These are phyloP conservation scores for Austroboletus festivus DNA, from an alignment of 768 basidiomycete genomes.

Conservation along the genomic window DNA sequence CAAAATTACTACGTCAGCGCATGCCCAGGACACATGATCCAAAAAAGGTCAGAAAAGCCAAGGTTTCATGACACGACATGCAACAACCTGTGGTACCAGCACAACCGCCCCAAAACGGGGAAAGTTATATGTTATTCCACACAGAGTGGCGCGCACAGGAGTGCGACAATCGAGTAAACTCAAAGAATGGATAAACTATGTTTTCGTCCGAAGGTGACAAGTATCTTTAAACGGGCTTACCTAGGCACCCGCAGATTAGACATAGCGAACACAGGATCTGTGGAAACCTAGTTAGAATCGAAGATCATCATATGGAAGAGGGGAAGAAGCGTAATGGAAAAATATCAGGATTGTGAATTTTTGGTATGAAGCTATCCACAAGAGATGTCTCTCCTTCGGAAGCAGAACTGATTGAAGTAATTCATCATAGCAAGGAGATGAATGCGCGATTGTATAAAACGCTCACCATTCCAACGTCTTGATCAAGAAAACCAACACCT, in stretches of 20 bases:
- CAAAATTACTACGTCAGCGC: conserved; percentile 7
- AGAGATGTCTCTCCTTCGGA: conserved; percentile 76
- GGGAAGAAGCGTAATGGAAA: background rate
- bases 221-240: background rate
- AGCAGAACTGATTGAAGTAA: conserved; percentile 70
- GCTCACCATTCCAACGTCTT: conserved; percentile 12
- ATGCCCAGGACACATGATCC: background rate
- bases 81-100: conserved; percentile 34
- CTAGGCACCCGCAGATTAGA: too few species aligned
- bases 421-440: conserved; percentile 43
- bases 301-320: background rate
- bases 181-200: conserved; percentile 87
- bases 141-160: conserved; percentile 36
- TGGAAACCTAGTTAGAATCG: conserved; percentile 5
- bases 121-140: conserved; percentile 33
- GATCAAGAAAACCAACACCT: background rate
- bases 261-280: too few species aligned
- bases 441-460: background rate
- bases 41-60: conserved; percentile 56
- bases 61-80: conserved; percentile 51
- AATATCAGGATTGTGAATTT: conserved; percentile 53
- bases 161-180: conserved; percentile 40
- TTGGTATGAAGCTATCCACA: conserved; percentile 61
- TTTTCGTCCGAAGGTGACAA: conserved; percentile 51
- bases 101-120: conserved; percentile 50